Percentiles rank a stretch among this genome's conserved stretches.
Evolutionary conservation across 1,284 basidiomycete species (phyloP).

Genomic region (Cryptococcus sp.): DNA sequence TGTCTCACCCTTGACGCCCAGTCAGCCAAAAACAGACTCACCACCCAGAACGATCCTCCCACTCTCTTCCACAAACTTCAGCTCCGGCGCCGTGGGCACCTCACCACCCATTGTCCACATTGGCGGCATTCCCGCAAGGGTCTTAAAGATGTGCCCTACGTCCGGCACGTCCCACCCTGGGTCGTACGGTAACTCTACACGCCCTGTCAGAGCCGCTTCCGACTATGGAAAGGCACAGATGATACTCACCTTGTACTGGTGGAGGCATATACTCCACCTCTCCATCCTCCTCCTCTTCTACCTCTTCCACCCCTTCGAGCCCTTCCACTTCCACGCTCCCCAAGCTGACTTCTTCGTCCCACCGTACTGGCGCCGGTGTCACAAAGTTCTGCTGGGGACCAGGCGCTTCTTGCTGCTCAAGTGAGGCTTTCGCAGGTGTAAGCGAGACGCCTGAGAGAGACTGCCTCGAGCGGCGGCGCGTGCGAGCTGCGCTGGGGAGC

Average conservation of each 20-base stretch:
- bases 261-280: constrained; percentile 43
- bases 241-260: constrained; percentile 23
- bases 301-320: constrained; percentile 23
- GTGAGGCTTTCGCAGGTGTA: constrained; percentile 12
- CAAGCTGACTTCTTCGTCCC: constrained; percentile 42
- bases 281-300: constrained; percentile 19
- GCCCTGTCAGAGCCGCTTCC: constrained; percentile 10
- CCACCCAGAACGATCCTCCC: constrained; percentile 7
- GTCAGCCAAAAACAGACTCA: constrained; percentile 14
- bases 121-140: constrained; percentile 20
- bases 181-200: constrained; percentile 16
- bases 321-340: constrained; percentile 33
- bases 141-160: constrained; percentile 13
- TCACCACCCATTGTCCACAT: constrained; percentile 15
- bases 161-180: constrained; percentile 25
- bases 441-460: constrained; percentile 11
- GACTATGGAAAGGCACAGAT: background rate
- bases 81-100: constrained; percentile 1
- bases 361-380: constrained; percentile 27
- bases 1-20: no score
- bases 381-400: constrained; percentile 9
- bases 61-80: constrained; percentile 7
- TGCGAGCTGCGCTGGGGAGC: constrained; percentile 37
- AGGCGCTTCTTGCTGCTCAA: constrained; percentile 2
- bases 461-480: constrained; percentile 29